phyloP scores from a whole-genome alignment of 495 filamentous ascomycete genomes.

The Daldinia grandis region DNA sequence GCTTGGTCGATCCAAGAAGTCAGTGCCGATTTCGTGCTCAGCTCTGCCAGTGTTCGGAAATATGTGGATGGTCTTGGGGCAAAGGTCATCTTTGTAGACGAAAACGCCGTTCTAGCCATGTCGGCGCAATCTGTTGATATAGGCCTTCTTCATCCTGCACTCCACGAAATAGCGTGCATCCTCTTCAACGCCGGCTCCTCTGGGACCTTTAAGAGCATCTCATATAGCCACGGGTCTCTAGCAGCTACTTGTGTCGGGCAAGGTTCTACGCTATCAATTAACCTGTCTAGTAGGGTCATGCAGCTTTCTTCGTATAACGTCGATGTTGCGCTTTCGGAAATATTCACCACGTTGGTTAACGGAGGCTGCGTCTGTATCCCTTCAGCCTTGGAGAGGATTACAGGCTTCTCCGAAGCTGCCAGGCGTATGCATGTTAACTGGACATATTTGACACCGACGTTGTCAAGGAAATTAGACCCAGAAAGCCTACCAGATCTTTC shows the following conservation, averaged over 20 bases:
- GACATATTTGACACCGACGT: constrained; percentile 57
- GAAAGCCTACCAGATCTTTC: constrained; percentile 48
- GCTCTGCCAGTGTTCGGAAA: constrained; percentile 44
- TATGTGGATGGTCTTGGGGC: constrained; percentile 45
- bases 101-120: constrained; percentile 43
- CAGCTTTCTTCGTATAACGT: constrained; percentile 76
- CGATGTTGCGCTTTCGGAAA: constrained; percentile 72
- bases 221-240: constrained; percentile 57
- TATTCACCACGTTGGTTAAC: constrained; percentile 68
- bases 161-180: constrained; percentile 55
- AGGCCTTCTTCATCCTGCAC: constrained; percentile 29
- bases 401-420: constrained; percentile 50
- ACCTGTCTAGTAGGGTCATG: constrained; percentile 62
- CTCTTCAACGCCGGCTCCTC: constrained; percentile 50
- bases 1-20: constrained; percentile 53
- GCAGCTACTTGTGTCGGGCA: constrained; percentile 58
- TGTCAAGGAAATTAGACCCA: constrained; percentile 56
- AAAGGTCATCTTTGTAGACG: constrained; percentile 49
- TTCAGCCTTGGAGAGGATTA: constrained; percentile 50
- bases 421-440: constrained; percentile 59
- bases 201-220: constrained; percentile 48
- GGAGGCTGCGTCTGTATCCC: constrained; percentile 63
- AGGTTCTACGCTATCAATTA: constrained; percentile 58
- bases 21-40: constrained; percentile 50
- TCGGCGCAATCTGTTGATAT: constrained; percentile 48